These are phyloP conservation scores for Pseudogymnoascus sp. DNA, from an alignment of 2,329 filamentous ascomycete species.

Conservation along the genomic window DNA sequence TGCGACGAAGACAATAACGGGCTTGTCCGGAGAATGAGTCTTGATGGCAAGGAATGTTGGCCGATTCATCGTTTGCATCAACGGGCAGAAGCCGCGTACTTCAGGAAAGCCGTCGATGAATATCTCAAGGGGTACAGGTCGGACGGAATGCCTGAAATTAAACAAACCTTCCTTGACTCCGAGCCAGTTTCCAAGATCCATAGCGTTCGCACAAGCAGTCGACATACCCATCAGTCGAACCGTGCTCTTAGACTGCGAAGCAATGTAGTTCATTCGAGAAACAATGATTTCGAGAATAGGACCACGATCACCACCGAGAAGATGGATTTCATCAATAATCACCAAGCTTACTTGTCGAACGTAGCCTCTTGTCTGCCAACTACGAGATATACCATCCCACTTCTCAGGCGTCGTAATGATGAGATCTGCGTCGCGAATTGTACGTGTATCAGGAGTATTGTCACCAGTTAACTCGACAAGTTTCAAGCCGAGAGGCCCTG, in stretches of 20 bases:
- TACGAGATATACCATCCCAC: slow-evolving; percentile 98
- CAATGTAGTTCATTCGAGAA: slow-evolving; percentile 95
- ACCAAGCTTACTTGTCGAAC: slow-evolving; percentile 91
- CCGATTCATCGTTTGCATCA: slow-evolving; percentile 99
- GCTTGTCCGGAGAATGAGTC: slow-evolving; percentile 90
- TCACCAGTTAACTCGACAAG: slow-evolving; percentile 95
- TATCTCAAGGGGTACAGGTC: slow-evolving; percentile 89
- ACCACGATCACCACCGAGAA: slow-evolving; percentile 91
- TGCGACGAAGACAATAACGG: slow-evolving; percentile 96
- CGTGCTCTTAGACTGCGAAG: slow-evolving; percentile 80
- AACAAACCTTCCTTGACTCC: slow-evolving; percentile 93
- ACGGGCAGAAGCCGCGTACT: slow-evolving; percentile 85
- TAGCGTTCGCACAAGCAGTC: slow-evolving; percentile 93
- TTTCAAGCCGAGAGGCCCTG: slow-evolving; percentile 75
- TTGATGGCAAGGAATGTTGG: slow-evolving; percentile 96
- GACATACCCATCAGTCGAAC: slow-evolving; percentile 97
- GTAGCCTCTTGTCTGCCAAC: slow-evolving; percentile 96
- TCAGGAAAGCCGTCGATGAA: slow-evolving; percentile 98
- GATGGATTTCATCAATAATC: slow-evolving; percentile 97
- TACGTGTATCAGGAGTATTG: slow-evolving; percentile 94
- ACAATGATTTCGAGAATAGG: slow-evolving; percentile 98
- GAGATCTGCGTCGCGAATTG: slow-evolving; percentile 91
- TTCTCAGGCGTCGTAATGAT: slow-evolving; percentile 99
- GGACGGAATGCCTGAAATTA: slow-evolving; percentile 96
- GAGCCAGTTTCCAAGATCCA: slow-evolving; percentile 90